Percentiles rank a stretch among this genome's conserved stretches.
Evolutionary conservation across 768 basidiomycete species (phyloP).

Genomic region (Panus rudis): DNA sequence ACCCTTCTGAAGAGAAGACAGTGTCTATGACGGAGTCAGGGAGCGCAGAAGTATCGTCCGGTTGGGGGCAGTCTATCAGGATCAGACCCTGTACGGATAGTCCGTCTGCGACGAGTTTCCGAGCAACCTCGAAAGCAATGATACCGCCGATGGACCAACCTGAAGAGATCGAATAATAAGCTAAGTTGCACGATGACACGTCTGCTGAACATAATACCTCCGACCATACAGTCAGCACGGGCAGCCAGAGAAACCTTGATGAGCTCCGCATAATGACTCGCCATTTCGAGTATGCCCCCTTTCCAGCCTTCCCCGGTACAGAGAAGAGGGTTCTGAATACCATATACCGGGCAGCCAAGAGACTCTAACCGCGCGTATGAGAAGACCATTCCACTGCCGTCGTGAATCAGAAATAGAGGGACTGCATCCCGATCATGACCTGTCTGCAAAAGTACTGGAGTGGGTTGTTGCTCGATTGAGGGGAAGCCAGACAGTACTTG

Average conservation of each 20-base stretch:
- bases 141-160: slow-evolving; percentile 81
- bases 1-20: slow-evolving; percentile 28
- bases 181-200: not conserved
- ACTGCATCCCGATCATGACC: slow-evolving; percentile 8
- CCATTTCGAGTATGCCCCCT: slow-evolving; percentile 19
- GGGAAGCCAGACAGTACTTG: no score
- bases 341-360: slow-evolving; percentile 52
- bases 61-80: slow-evolving; percentile 62
- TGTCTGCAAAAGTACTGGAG: slow-evolving; percentile 9
- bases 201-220: slow-evolving; percentile 3
- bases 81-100: slow-evolving; percentile 47
- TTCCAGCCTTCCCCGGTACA: slow-evolving; percentile 38
- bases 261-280: slow-evolving; percentile 16
- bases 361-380: slow-evolving; percentile 38
- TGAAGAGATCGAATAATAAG: slow-evolving; percentile 17
- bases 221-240: slow-evolving; percentile 3
- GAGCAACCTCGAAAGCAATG: slow-evolving; percentile 58
- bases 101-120: slow-evolving; percentile 39
- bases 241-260: slow-evolving; percentile 22
- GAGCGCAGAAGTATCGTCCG: slow-evolving; percentile 44
- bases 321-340: slow-evolving; percentile 51
- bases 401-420: slow-evolving; percentile 64
- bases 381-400: slow-evolving; percentile 58
- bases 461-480: not conserved
- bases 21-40: slow-evolving; percentile 45